Evolutionary conservation across 116 monocot species (phyloP).

Genomic region (Zostera marina): DNA sequence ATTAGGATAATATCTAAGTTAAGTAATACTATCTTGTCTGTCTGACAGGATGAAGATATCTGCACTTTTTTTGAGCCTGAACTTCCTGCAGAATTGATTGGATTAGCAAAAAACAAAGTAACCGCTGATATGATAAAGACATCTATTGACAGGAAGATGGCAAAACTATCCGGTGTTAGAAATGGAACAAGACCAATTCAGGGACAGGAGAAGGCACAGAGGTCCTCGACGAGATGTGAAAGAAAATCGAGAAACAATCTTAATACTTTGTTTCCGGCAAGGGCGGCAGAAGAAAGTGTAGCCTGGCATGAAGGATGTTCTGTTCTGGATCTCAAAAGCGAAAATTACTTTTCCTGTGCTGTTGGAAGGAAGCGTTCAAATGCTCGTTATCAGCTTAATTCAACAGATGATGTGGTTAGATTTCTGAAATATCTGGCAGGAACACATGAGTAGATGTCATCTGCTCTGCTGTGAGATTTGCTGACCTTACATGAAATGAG

Average conservation of each 20-base stretch:
- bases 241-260: conserved; percentile 24
- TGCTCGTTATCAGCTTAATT: conserved; percentile 68
- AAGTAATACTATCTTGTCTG: too few species aligned
- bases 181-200: conserved; percentile 31
- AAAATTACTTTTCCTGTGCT: conserved; percentile 98
- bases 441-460: too few species aligned
- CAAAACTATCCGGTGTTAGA: conserved; percentile 28
- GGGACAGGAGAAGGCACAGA: conserved; percentile 24
- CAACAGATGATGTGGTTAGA: conserved; percentile 73
- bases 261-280: conserved; percentile 17
- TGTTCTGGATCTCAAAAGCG: conserved; percentile 88
- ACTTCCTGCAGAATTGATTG: conserved; percentile 56
- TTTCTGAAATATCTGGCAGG: conserved; percentile 59
- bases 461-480: too few species aligned
- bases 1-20: too few species aligned
- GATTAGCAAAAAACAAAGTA: conserved; percentile 38
- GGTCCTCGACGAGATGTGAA: conserved; percentile 24
- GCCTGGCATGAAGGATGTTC: conserved; percentile 94
- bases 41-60: conserved; percentile 90
- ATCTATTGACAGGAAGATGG: conserved; percentile 16
- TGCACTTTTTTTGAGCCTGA: conserved; percentile 96
- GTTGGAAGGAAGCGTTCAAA: conserved; percentile 82
- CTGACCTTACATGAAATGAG: too few species aligned
- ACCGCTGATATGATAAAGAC: conserved; percentile 35
- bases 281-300: conserved; percentile 42